A percentile compares a stretch with the other conserved stretches of the same genome.
These are phyloP conservation scores for Typha latifolia DNA, from an alignment of 176 grass and related monocot species.

Conservation along the genomic window DNA sequence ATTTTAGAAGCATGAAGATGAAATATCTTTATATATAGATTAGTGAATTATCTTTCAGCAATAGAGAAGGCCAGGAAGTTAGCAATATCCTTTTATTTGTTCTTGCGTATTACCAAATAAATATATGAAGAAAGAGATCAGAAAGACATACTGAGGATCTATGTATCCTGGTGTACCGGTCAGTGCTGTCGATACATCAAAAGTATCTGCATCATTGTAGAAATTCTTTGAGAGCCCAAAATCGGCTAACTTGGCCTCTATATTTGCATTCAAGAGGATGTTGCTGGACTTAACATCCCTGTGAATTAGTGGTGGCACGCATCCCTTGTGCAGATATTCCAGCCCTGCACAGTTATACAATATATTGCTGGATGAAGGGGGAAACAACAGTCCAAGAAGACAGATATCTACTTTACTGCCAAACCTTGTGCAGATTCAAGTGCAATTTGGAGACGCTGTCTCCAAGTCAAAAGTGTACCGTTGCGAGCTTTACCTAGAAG, in stretches of 20 bases:
- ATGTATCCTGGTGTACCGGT: slow-evolving; percentile 46
- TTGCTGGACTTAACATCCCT: slow-evolving; percentile 55
- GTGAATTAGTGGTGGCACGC: slow-evolving; percentile 34
- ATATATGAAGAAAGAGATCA: too few relatives aligned
- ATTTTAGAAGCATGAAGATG: too few relatives aligned
- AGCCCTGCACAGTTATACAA: slow-evolving; percentile 22
- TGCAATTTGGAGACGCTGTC: slow-evolving; percentile 28
- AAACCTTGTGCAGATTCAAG: slow-evolving; percentile 50
- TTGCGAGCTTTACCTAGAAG: slow-evolving; percentile 15
- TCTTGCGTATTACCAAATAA: too few relatives aligned
- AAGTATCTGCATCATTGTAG: background rate
- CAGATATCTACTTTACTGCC: background rate
- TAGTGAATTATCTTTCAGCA: too few relatives aligned
- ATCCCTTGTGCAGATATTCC: slow-evolving; percentile 49
- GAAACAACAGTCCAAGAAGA: too few relatives aligned
- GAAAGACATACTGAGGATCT: slow-evolving; percentile 54
- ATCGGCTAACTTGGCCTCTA: slow-evolving; percentile 63
- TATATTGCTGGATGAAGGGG: too few relatives aligned
- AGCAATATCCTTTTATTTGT: too few relatives aligned
- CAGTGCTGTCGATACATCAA: slow-evolving; percentile 13
- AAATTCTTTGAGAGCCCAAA: slow-evolving; percentile 52
- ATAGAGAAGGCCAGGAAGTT: too few relatives aligned
- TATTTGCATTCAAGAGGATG: slow-evolving; percentile 32
- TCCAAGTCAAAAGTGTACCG: slow-evolving; percentile 22
- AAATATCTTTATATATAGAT: too few relatives aligned